Evolutionary conservation across 2,329 filamentous ascomycete species (phyloP).

Genomic region (Calonectria fujianensis): DNA sequence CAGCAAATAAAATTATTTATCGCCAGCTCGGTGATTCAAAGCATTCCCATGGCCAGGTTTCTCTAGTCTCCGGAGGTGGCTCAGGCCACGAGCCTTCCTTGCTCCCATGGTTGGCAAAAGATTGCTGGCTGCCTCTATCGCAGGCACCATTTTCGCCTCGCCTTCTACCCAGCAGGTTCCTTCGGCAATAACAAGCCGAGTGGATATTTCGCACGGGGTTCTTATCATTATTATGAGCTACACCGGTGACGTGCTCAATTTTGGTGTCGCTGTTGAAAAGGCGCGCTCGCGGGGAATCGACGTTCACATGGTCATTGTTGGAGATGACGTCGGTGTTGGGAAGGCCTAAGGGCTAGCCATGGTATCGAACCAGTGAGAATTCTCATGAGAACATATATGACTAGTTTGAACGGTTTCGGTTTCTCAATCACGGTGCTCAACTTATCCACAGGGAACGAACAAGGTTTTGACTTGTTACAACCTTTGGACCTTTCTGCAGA

Average conservation of each 20-base stretch:
- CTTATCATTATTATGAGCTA: conserved; percentile 82
- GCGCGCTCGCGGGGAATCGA: conserved; percentile 71
- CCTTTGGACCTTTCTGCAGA: conserved; percentile 25
- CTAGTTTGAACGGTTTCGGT: conserved; percentile 82
- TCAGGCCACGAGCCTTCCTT: conserved; percentile 79
- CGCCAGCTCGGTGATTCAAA: neutral
- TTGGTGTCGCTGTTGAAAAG: conserved; percentile 80
- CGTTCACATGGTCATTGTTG: conserved; percentile 79
- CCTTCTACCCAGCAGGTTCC: conserved; percentile 77
- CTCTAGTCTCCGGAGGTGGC: conserved; percentile 59
- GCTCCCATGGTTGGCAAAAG: conserved; percentile 79
- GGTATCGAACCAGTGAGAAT: conserved; percentile 68
- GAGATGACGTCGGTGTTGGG: conserved; percentile 80
- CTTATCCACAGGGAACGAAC: neutral
- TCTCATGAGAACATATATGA: conserved; percentile 76
- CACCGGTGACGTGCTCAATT: conserved; percentile 78
- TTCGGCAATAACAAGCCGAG: neutral
- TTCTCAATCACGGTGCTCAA: conserved; percentile 76
- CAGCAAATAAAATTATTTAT: conserved; percentile 21
- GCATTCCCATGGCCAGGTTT: neutral
- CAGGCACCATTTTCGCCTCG: conserved; percentile 80
- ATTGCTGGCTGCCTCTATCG: conserved; percentile 77
- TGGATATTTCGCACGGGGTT: neutral
- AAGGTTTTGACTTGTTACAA: neutral
- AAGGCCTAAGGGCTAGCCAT: conserved; percentile 64